A percentile compares a stretch with the other conserved stretches of the same genome.
Evolutionary conservation across 306 rosid genomes (phyloP).

Genomic region (Erythrophleum fordii): DNA sequence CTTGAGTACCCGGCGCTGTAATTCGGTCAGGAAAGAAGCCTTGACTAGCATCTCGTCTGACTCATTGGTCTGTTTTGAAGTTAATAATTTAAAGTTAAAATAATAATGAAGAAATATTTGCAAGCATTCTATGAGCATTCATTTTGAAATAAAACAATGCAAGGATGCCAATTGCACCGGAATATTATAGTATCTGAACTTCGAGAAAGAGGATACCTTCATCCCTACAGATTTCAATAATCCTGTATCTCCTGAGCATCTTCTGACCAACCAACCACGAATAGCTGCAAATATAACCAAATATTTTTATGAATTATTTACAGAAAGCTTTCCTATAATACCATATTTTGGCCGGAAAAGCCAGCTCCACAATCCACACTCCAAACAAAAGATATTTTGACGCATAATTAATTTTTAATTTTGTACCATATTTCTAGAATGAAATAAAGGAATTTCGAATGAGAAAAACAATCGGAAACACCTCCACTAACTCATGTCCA

Average conservation of each 20-base stretch:
- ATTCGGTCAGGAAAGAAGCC: slow-evolving; percentile 81
- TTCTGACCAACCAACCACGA: slow-evolving; percentile 88
- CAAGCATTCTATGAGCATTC: slow-evolving; percentile 29
- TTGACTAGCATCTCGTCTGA: slow-evolving; percentile 85
- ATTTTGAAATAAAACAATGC: neutral
- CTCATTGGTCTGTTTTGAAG: slow-evolving; percentile 59
- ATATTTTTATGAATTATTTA: slow-evolving; percentile 26
- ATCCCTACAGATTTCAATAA: slow-evolving; percentile 52
- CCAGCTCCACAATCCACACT: neutral
- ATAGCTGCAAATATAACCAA: slow-evolving; percentile 57
- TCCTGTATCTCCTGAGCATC: slow-evolving; percentile 88
- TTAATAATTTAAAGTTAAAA: slow-evolving; percentile 32
- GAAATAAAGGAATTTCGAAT: neutral
- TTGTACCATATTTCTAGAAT: slow-evolving; percentile 20
- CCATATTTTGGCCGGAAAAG: slow-evolving; percentile 14
- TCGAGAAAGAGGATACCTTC: slow-evolving; percentile 57
- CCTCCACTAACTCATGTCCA: slow-evolving; percentile 18
- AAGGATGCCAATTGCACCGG: neutral
- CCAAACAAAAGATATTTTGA: neutral
- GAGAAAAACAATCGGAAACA: slow-evolving; percentile 10
- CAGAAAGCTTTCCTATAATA: slow-evolving; percentile 10
- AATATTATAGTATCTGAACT: slow-evolving; percentile 27
- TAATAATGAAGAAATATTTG: slow-evolving; percentile 1
- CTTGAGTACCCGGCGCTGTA: slow-evolving; percentile 87
- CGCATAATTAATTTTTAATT: neutral